Conservation (phyloP, 2,329 filamentous ascomycete genomes). For the Thelonectria discophora region DNA sequence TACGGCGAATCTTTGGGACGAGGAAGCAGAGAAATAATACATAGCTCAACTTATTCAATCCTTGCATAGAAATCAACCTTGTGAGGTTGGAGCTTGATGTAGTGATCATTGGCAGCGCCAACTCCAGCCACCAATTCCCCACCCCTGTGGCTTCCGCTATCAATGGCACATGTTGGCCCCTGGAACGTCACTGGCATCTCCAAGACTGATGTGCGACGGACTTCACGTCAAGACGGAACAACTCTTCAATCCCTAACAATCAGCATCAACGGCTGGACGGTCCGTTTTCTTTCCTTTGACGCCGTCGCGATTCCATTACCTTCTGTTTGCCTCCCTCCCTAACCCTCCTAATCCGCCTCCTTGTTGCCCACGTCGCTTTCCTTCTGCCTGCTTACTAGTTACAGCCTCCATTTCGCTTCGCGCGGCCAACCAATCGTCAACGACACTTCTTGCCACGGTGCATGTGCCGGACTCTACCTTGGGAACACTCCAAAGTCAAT, state of each 20-base stretch:
- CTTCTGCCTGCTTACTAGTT: conserved; percentile 16
- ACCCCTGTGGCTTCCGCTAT: neutral
- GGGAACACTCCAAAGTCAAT: conserved; percentile 3
- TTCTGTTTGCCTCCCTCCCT: neutral
- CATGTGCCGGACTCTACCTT: conserved; percentile 12
- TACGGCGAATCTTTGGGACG: no score
- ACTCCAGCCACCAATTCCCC: no score
- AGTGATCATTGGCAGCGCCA: no score
- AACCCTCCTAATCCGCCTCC: neutral
- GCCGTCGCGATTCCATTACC: neutral
- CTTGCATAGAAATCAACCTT: no score
- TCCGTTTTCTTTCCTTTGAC: neutral
- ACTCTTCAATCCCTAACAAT: no score
- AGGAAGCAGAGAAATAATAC: no score
- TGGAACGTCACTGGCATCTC: neutral
- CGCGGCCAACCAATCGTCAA: conserved; percentile 13
- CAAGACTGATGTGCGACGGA: neutral
- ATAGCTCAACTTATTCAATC: no score
- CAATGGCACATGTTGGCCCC: no score
- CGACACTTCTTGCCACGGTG: conserved; percentile 9
- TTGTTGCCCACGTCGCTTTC: neutral
- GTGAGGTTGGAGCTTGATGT: no score
- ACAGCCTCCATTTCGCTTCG: neutral
- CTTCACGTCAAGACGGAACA: no score
- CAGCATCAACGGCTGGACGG: no score